Base-by-base conservation (phyloP, 2,329 filamentous ascomycete species). In the Fusarium albosuccineum region DNA sequence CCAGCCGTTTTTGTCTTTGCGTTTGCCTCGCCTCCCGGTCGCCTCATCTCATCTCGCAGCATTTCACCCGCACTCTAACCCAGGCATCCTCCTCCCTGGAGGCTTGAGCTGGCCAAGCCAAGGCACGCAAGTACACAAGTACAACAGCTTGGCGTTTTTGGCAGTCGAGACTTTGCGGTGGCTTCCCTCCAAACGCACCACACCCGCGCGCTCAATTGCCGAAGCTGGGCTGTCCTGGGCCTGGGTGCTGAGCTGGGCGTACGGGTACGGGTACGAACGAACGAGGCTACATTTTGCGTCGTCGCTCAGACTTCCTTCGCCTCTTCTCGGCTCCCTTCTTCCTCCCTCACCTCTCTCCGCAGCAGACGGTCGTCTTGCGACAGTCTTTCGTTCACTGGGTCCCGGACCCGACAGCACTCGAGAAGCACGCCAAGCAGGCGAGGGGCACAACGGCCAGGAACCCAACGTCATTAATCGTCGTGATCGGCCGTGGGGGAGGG, bases 401-500 rank as follows among this genome's bases (percentile, higher is more conserved):
- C 22, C 22, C 22, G 22, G 13, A 27, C 4, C 16, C n/a, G 36
- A 42, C 13, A 7, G 29, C 26, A 39, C 36, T 27, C 17, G 17
- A 16, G 14, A 5, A 42, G 10, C 14, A 44, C 53, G 42, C 53
- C 53, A 40, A 56, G 30, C 53, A 40, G 48, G 30, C 34, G 52
- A 56, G 42, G 53, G 53, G 53, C 53, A 56, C 34, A 40, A 33
- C 34, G 42, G 53, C 42, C 53, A 48, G 34, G 34, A 49, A 45
- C 6, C 27, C 27, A 17, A 22, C 52, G 26, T 48, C 52, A 37
- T 26, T 40, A 46, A 41, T 49, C 52, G 39, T 49, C 39, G 57
- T 49, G 54, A 60, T 60, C 50, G n/a, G 41, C 54, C 41, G 42
- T 10, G 27, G 40, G n/a, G 42, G 34, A 42, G 30, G 30, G 17